Evolutionary conservation across 129 eudicot genomes (phyloP).

Genomic region (Solidago caesia): DNA sequence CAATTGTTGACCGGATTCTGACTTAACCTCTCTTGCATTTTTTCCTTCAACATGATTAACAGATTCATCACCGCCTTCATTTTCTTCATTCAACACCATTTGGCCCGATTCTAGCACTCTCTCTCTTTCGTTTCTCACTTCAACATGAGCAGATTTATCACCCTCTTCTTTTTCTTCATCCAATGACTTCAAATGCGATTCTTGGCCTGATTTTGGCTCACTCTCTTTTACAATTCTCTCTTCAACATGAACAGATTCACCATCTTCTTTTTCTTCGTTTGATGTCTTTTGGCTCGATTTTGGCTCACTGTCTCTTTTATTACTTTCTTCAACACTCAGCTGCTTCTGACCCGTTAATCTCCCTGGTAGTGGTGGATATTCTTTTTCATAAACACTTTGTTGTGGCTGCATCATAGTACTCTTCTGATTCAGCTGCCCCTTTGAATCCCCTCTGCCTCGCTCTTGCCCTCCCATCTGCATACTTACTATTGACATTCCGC

Average conservation of each 20-base stretch:
- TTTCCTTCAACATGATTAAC: neutral
- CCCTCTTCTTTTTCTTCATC: neutral
- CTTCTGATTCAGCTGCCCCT: too few relatives aligned
- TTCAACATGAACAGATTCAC: neutral
- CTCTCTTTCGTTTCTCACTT: neutral
- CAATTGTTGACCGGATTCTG: too few relatives aligned
- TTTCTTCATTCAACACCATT: neutral
- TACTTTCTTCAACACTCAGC: too few relatives aligned
- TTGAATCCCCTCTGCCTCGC: too few relatives aligned
- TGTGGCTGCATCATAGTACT: too few relatives aligned
- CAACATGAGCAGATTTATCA: neutral
- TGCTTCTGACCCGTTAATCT: too few relatives aligned
- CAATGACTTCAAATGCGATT: neutral
- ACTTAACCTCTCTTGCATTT: neutral
- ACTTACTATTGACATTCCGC: too few relatives aligned
- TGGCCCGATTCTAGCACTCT: neutral
- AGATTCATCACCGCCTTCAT: neutral
- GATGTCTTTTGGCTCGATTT: slow-evolving; percentile 43
- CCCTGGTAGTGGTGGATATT: too few relatives aligned
- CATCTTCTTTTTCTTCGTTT: slow-evolving; percentile 38
- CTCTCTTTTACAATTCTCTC: neutral
- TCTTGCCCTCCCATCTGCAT: too few relatives aligned
- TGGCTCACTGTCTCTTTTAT: slow-evolving; percentile 39
- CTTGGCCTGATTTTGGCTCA: neutral
- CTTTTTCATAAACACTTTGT: too few relatives aligned